Conservation (phyloP, 176 grass and related monocot genomes). For the Lolium multiflorum region DNA sequence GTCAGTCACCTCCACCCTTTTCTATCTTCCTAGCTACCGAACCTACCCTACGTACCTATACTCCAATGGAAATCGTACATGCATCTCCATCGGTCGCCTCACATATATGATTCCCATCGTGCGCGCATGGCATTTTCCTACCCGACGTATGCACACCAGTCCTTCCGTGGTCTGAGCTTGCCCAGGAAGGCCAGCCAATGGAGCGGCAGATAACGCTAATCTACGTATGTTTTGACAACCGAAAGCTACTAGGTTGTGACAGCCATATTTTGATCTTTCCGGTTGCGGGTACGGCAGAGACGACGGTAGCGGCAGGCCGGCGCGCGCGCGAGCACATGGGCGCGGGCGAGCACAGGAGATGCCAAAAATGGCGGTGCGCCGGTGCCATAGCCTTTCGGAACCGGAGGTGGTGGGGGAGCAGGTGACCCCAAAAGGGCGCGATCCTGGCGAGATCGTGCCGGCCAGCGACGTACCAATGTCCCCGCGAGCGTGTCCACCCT, state of each 20-base stretch:
- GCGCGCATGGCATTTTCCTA: background rate
- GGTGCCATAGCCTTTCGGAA: slow-evolving; percentile 29
- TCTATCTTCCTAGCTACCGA: no score
- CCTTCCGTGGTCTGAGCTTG: background rate
- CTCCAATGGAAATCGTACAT: no score
- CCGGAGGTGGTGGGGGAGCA: slow-evolving; percentile 7
- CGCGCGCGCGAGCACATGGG: slow-evolving; percentile 45
- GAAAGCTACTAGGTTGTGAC: background rate
- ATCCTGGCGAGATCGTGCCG: slow-evolving; percentile 50
- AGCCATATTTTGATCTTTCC: background rate
- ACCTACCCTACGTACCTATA: no score
- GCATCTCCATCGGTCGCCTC: no score
- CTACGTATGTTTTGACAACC: background rate
- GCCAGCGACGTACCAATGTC: slow-evolving; percentile 40
- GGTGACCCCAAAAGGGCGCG: slow-evolving; percentile 19
- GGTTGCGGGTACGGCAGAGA: background rate
- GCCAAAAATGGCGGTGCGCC: slow-evolving; percentile 54
- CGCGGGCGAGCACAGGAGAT: slow-evolving; percentile 17
- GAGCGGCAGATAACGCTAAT: background rate
- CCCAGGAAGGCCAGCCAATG: background rate
- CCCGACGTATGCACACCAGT: background rate
- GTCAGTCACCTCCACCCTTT: no score
- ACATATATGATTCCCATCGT: background rate
- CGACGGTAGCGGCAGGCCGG: background rate
- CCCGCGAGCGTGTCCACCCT: slow-evolving; percentile 39